Evolutionary conservation across 768 basidiomycete species (phyloP), one percentile per base, ranked within the genome.

Genomic region (Mycena capillaripes): DNA sequence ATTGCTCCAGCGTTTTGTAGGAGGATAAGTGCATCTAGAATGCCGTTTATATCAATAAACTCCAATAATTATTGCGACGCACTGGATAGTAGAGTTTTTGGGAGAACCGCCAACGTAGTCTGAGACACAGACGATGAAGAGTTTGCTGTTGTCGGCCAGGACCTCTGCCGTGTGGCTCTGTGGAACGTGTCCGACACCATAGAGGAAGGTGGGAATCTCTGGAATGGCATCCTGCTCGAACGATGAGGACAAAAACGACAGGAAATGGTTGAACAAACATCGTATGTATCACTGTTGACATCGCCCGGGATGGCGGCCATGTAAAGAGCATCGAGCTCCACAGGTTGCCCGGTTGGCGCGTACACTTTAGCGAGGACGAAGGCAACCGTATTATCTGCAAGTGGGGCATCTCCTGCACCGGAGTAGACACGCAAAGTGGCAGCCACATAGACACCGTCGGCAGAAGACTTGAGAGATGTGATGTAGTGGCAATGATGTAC

Each of bases 1-100:
- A 23, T 70, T 70, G 29, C n/a, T 17, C 61, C 69, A 63, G 48
- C 69, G 69, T 9, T 27, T 12, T 2, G 36, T 63, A 12, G 36
- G 32, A 1, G 55, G 61, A 48, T 40, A 63, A 23, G 63, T 12
- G 30, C 69, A 70, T 29, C 61, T 70, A 30, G 23, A 53, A 53
- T 4, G 50, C 11, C 23, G 16, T 53, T 53, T 53, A 9, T 2
- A 29, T 12, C 14, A 8, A 38, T 27, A 25, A 27, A 53, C 29
- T 53, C 25, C 27, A 42, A 42, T 29, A 53, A 29, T 25, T 30
- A 7, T 19, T 19, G 16, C 4, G 17, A 53, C 50, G 36, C 16
- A 59, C 58, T 59, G 36, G 21, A 59, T 19, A 21, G 58, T 58
- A 3, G 56, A 58, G 36, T 27, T 38, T 38, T 58, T 58, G 8